Evolutionary conservation across 2,329 filamentous ascomycete genomes (phyloP), one percentile per base, ranked within the genome.

Genomic region (Paraphoma sp.): DNA sequence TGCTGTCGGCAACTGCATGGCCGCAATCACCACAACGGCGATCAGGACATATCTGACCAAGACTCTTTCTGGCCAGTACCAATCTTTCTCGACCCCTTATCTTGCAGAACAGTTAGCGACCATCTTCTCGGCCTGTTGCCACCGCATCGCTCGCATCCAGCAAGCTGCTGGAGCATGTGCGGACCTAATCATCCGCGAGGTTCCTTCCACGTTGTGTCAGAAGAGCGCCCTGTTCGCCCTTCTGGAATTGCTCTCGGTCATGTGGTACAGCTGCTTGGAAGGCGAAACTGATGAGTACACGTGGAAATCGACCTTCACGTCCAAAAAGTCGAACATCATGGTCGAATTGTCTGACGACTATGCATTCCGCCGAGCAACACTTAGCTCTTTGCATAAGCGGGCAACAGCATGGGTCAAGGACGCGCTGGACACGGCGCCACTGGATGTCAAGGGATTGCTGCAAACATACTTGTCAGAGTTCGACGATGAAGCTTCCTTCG

Each of bases 391-490:
- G 30, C 87, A 96, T 72, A 87, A 86, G 58, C 88, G 87, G 64
- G 93, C 93, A 33, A 91, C 87, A 63, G 78, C 77, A 4, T 99
- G 95, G 95, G 89, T 99, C 0, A 87, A 86, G 17, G 81, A 86
- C 31, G 91, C 92, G 7, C 87, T 98, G 66, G 89, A 91, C 64
- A 85, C 96, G 46, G 93, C 96, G 2, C 94, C 95, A 6, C 82
- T 97, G 23, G 94, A 99, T 76, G 88, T 98, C 57, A 99, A 99
- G 78, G 95, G 96, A 0, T 83, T 99, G 17, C 83, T 99, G 43
- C 95, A 97, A 78, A 98, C 95, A 0, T 98, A 99, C 73, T 83
- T 99, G 14, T 97, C 96, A 0, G 93, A 97, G 65, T 97, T 93
- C 66, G 90, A 96, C 59, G 93, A 98, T 64, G 92, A 97, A 63